Conservation (phyloP, 257 asterid genomes). For the Plantago ovata region DNA sequence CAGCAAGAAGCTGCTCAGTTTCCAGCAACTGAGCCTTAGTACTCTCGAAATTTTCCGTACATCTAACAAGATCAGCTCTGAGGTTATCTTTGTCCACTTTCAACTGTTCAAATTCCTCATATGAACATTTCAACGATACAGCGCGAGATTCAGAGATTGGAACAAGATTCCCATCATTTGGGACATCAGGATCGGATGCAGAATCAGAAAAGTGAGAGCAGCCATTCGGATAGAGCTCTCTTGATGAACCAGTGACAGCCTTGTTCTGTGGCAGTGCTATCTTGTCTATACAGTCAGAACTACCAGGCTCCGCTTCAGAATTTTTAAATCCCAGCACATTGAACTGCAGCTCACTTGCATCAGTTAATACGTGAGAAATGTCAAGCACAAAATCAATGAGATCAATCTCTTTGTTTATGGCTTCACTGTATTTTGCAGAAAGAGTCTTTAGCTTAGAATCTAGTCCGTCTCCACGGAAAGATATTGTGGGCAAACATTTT, state of each 20-base stretch:
- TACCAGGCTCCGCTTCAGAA: conserved; percentile 61
- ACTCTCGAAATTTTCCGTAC: conserved; percentile 50
- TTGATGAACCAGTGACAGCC: conserved; percentile 37
- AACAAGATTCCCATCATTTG: conserved; percentile 67
- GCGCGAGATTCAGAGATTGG: conserved; percentile 66
- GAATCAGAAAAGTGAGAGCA: conserved; percentile 68
- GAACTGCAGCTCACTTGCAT: conserved; percentile 66
- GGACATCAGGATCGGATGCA: conserved; percentile 70
- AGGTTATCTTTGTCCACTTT: conserved; percentile 70
- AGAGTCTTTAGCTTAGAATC: conserved; percentile 39
- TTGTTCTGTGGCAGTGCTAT: conserved; percentile 81
- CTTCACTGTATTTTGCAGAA: conserved; percentile 51
- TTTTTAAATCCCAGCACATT: conserved; percentile 61
- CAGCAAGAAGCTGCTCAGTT: conserved; percentile 68
- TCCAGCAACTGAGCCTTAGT: conserved; percentile 61
- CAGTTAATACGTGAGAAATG: conserved; percentile 56
- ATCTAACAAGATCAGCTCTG: conserved; percentile 54
- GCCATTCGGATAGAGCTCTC: conserved; percentile 50
- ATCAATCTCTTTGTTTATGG: conserved; percentile 32
- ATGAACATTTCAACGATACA: conserved; percentile 64
- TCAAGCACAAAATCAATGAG: conserved; percentile 59
- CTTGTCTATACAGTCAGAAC: conserved; percentile 82
- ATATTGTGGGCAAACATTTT: conserved; percentile 44
- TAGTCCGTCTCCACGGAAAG: conserved; percentile 49
- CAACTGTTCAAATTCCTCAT: conserved; percentile 80